Percentiles rank a stretch among this genome's conserved stretches.
These are phyloP conservation scores for Scenedesmus sp. DNA, from an alignment of 163 green algal species.

Conservation along the genomic window DNA sequence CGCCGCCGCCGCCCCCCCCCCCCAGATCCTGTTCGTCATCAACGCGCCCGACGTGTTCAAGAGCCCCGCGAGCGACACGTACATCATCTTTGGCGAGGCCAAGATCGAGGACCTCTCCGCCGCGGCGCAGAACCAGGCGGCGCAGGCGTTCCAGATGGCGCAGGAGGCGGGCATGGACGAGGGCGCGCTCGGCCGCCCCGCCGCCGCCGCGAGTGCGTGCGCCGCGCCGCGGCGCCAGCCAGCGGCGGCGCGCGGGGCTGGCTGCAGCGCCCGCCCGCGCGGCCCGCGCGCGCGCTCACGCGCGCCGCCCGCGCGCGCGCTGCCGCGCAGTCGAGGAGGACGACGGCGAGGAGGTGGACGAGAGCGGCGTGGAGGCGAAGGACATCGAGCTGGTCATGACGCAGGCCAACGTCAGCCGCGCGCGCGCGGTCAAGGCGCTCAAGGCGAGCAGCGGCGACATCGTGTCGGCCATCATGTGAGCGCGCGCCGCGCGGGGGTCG, in stretches of 20 bases:
- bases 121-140: slow-evolving; percentile 87
- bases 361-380: slow-evolving; percentile 94
- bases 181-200: slow-evolving; percentile 1
- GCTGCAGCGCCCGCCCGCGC: no score
- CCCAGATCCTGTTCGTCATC: slow-evolving; percentile 99
- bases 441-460: slow-evolving; percentile 95
- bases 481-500: no score
- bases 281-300: no score
- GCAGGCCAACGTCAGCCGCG: slow-evolving; percentile 86
- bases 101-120: slow-evolving; percentile 98
- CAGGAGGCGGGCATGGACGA: slow-evolving; percentile 28
- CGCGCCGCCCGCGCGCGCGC: no score
- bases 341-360: slow-evolving; percentile 92
- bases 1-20: not conserved
- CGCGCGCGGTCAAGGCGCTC: slow-evolving; percentile 94
- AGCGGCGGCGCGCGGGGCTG: not conserved
- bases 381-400: slow-evolving; percentile 99
- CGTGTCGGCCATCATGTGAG: slow-evolving; percentile 94
- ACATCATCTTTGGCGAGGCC: slow-evolving; percentile 99
- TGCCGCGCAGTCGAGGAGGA: slow-evolving; percentile 55
- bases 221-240: not conserved
- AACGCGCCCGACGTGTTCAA: slow-evolving; percentile 98
- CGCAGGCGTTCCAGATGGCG: slow-evolving; percentile 87
- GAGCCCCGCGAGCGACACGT: slow-evolving; percentile 94
- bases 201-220: slow-evolving; percentile 24